Conservation (phyloP, 495 filamentous ascomycete species). For the Penicillium canescens region DNA sequence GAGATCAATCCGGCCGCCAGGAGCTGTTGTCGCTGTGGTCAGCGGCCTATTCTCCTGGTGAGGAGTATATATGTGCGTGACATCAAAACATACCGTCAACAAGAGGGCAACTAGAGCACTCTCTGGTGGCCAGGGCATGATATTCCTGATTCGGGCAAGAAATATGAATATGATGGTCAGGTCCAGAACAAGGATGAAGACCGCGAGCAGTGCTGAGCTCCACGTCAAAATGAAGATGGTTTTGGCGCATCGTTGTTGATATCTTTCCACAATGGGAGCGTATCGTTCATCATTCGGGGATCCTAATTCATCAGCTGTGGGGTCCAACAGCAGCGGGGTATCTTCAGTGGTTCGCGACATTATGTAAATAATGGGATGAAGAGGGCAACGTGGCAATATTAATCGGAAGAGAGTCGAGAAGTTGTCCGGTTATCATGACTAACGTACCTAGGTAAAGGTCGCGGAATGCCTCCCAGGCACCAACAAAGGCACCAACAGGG, state of each 20-base stretch:
- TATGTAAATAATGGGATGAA: background rate
- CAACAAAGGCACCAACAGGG: too few species aligned
- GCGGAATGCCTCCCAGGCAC: background rate
- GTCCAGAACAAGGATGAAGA: conserved; percentile 1
- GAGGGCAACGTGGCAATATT: background rate
- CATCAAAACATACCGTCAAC: conserved; percentile 3
- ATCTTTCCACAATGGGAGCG: background rate
- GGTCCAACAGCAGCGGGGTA: conserved; percentile 1
- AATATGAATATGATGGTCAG: background rate
- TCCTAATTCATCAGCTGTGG: conserved; percentile 1
- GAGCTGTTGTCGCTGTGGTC: background rate
- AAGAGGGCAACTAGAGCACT: background rate
- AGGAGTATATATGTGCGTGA: background rate
- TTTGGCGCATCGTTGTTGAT: conserved; percentile 5
- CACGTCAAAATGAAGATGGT: conserved; percentile 6
- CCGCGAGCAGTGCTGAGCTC: conserved; percentile 1
- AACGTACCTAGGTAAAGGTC: conserved; percentile 1
- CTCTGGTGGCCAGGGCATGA: background rate
- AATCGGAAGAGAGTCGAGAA: conserved; percentile 1
- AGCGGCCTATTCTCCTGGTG: background rate
- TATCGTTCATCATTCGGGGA: background rate
- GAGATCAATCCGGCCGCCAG: conserved; percentile 1
- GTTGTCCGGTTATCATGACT: background rate
- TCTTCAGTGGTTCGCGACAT: conserved; percentile 6
- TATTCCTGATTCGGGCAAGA: background rate